phyloP scores from a whole-genome alignment of 2,329 filamentous ascomycete genomes.

The Colletotrichum eleusines region DNA sequence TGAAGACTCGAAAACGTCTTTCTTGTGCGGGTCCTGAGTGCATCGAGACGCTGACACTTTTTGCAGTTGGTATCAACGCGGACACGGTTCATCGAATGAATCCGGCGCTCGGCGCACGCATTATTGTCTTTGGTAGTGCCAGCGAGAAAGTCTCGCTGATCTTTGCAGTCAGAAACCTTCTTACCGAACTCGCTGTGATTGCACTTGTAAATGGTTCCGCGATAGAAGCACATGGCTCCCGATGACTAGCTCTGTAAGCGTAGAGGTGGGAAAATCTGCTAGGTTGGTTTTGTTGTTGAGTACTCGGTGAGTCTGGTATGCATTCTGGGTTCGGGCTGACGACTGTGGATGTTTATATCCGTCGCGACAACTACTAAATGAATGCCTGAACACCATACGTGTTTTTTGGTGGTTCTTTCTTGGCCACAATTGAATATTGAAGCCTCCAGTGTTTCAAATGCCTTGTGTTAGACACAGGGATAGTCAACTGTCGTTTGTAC shows the following conservation, averaged over 20 bases:
- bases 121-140: not conserved
- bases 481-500: not conserved
- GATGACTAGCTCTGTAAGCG: not conserved
- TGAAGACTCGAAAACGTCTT: conserved; percentile 11
- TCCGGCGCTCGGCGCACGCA: conserved; percentile 9
- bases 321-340: not conserved
- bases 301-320: not conserved
- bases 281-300: not conserved
- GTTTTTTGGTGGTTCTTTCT: not conserved
- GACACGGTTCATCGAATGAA: conserved; percentile 30
- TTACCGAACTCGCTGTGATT: conserved; percentile 38
- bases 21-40: conserved; percentile 8
- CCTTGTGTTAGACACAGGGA: not conserved
- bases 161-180: conserved; percentile 26
- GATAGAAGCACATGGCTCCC: conserved; percentile 44
- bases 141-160: conserved; percentile 23
- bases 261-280: not conserved
- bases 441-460: not conserved
- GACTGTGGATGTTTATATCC: not conserved
- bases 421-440: not conserved
- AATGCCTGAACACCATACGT: not conserved
- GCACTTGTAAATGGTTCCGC: conserved; percentile 42
- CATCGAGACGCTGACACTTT: conserved; percentile 32
- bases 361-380: not conserved
- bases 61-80: conserved; percentile 10